Conservation (phyloP, 140 eudicot genomes). For the Ambrosia hybrid region DNA sequence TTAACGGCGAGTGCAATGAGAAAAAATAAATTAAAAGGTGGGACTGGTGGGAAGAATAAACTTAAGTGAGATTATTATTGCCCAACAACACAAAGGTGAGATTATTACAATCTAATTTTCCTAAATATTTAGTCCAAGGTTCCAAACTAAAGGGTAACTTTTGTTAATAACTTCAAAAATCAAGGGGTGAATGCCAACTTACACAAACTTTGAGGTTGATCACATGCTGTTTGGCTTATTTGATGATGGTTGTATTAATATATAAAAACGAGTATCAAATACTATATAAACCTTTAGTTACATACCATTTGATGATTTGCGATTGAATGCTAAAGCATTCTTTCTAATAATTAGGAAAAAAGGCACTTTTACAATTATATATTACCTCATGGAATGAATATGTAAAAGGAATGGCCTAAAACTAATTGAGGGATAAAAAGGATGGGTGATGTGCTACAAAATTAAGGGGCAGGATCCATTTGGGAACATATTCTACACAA, state of each 20-base stretch:
- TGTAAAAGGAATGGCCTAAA: slow-evolving; percentile 17
- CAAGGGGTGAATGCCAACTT: not conserved
- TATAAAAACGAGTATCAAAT: too few species aligned
- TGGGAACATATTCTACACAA: slow-evolving; percentile 24
- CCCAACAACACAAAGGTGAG: too few species aligned
- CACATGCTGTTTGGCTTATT: too few species aligned
- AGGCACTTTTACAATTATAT: not conserved
- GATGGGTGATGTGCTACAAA: slow-evolving; percentile 21
- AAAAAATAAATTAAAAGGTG: too few species aligned
- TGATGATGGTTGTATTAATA: too few species aligned
- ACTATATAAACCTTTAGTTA: too few species aligned
- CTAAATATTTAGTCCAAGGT: not conserved
- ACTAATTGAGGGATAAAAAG: slow-evolving; percentile 11
- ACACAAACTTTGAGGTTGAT: not conserved
- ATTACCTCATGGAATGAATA: slow-evolving; percentile 16
- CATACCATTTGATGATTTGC: not conserved
- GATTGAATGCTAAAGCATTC: slow-evolving; percentile 5
- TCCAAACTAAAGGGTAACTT: not conserved
- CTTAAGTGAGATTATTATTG: too few species aligned
- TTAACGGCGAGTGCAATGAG: too few species aligned
- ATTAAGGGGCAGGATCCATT: slow-evolving; percentile 30
- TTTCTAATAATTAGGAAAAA: not conserved
- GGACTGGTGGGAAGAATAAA: too few species aligned
- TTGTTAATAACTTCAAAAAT: not conserved
- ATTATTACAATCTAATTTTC: too few species aligned